Conservation (phyloP, 768 basidiomycete genomes). For the Xerocomus spinulosus region DNA sequence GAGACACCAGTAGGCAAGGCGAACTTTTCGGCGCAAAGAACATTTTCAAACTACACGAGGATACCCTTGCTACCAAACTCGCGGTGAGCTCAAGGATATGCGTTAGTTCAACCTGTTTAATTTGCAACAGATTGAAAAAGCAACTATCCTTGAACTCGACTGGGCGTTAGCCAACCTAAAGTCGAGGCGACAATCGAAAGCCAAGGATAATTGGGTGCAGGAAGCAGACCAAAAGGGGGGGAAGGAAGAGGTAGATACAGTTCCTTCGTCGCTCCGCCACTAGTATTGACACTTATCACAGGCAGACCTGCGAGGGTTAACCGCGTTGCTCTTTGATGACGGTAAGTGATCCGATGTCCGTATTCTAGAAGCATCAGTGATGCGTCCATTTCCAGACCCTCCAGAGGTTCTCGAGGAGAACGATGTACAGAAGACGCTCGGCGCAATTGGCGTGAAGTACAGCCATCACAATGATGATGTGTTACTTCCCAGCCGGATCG, state of each 20-base stretch:
- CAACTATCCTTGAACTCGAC: constrained; percentile 67
- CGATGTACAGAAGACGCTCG: constrained; percentile 52
- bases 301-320: constrained; percentile 57
- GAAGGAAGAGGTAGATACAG: constrained; percentile 28
- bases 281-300: constrained; percentile 19
- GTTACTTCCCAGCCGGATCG: constrained; percentile 61
- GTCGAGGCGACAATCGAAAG: constrained; percentile 30
- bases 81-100: constrained; percentile 42
- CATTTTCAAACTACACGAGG: constrained; percentile 75
- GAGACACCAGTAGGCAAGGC: constrained; percentile 66
- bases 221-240: constrained; percentile 43
- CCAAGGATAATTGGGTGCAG: constrained; percentile 39
- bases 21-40: constrained; percentile 85
- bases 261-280: neutral
- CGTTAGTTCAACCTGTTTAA: neutral
- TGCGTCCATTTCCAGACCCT: constrained; percentile 30
- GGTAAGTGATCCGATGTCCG: constrained; percentile 33
- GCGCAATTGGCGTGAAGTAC: constrained; percentile 61
- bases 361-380: neutral
- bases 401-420: constrained; percentile 41
- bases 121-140: constrained; percentile 65
- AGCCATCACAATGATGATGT: constrained; percentile 73
- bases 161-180: constrained; percentile 72
- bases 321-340: constrained; percentile 67
- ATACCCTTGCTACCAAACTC: constrained; percentile 65